Evolutionary conservation across 2,329 filamentous ascomycete species (phyloP), one percentile per base, ranked within the genome.

Genomic region (Arthrobotrys sinensis): DNA sequence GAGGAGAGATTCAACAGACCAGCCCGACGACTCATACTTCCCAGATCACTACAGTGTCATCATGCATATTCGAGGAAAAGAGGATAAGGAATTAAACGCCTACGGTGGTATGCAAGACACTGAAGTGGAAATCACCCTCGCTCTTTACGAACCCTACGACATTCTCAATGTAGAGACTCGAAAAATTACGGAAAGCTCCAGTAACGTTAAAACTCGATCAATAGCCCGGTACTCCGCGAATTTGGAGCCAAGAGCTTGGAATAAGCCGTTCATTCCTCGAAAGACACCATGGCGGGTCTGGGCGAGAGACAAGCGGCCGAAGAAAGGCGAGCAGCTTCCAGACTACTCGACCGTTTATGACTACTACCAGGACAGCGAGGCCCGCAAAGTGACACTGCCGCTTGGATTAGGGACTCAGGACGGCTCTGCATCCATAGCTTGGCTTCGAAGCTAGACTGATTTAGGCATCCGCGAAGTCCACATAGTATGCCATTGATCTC

Each of bases 261-360:
- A 60, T 24, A 75, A 67, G 43, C 32, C 40, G 8, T 72, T 52
- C 24, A 16, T 73, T 10, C 52, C 53, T 19, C 19, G 46, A 5
- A 75, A 68, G 46, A 67, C 52, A 19, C 63, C 62, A 6, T 75
- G 70, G 70, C 50, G 70, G 50, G 45, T 52, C 4, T 75, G 70
- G 70, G 70, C 70, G 2, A 43, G 70, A 4, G 43, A 52, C 10
- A 75, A 67, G n/a, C 52, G 45, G 6, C 70, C 70, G 11, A 62
- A 62, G 21, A 38, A 21, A n/a, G 63, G 70, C 32, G 70, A 75
- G 1, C 52, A 52, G n/a, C 65, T 75, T 36, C 70, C 70, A 1
- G 21, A 45, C 1, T 62, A 50, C 21, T n/a, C 28, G 8, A 48
- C 60, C 14, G 70, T 73, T n/a, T 60, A 38, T 32, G 69, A 73